Percentiles rank a stretch among this genome's conserved stretches.
These are phyloP conservation scores for Collariella sp. DNA, from an alignment of 495 filamentous ascomycete genomes.

Conservation along the genomic window DNA sequence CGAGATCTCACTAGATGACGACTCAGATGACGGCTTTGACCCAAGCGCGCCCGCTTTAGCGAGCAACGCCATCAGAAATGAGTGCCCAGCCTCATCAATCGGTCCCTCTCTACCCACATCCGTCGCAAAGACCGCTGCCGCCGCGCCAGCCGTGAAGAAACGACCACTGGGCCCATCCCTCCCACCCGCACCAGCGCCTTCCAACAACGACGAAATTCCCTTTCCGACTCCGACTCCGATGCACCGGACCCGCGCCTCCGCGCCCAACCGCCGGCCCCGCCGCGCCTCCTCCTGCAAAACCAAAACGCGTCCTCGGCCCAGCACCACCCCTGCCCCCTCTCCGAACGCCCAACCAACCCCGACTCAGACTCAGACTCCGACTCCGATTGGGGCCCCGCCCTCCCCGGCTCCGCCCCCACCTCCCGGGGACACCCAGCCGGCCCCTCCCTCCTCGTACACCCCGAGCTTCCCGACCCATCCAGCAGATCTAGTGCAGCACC, in stretches of 20 bases:
- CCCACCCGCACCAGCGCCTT: constrained; percentile 14
- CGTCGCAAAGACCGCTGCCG: constrained; percentile 10
- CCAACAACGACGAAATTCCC: constrained; percentile 26
- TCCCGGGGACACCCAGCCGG: constrained; percentile 20
- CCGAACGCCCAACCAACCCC: constrained; percentile 31
- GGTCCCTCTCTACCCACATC: constrained; percentile 19
- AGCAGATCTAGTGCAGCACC: constrained; percentile 17
- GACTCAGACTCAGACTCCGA: constrained; percentile 29
- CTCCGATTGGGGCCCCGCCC: constrained; percentile 63
- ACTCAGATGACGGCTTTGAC: constrained; percentile 32
- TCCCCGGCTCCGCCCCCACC: constrained; percentile 45
- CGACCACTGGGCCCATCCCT: constrained; percentile 31
- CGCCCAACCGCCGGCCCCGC: constrained; percentile 12
- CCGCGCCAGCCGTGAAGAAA: not conserved
- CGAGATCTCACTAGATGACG: constrained; percentile 29
- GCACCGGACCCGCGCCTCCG: constrained; percentile 16
- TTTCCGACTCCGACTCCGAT: constrained; percentile 20
- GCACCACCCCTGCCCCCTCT: constrained; percentile 38
- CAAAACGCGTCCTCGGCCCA: constrained; percentile 37
- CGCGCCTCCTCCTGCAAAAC: constrained; percentile 20
- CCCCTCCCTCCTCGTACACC: constrained; percentile 13
- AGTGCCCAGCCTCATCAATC: constrained; percentile 15
- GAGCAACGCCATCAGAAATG: not conserved
- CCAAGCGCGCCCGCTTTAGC: constrained; percentile 21
- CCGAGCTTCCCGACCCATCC: constrained; percentile 18